These are phyloP conservation scores for Limnanthes douglasii DNA, from an alignment of 345 rosid genomes.

Conservation along the genomic window DNA sequence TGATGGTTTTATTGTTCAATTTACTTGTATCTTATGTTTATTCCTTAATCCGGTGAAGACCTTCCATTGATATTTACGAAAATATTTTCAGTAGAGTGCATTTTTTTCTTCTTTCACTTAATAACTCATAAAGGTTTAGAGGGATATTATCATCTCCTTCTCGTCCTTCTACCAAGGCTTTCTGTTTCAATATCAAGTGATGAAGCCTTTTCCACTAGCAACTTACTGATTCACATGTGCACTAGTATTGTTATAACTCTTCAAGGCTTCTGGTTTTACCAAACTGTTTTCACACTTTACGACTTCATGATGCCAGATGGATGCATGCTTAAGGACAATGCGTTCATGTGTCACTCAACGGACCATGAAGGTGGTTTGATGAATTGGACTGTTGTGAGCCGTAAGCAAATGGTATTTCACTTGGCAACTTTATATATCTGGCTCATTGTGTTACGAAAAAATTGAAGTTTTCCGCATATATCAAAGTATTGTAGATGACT, in stretches of 20 bases:
- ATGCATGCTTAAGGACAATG: constrained; percentile 31
- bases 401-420: too few species aligned
- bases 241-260: constrained; percentile 65
- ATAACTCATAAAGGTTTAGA: constrained; percentile 92
- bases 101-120: constrained; percentile 86
- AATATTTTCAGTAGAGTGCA: constrained; percentile 71
- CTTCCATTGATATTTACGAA: constrained; percentile 57
- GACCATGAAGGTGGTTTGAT: too few species aligned
- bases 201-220: constrained; percentile 62
- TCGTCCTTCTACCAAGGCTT: constrained; percentile 63
- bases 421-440: too few species aligned
- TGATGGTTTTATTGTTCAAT: not conserved
- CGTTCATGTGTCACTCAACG: constrained; percentile 30
- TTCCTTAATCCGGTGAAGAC: constrained; percentile 65
- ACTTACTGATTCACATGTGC: constrained; percentile 67
- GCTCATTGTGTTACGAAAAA: too few species aligned
- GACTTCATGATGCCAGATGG: constrained; percentile 94
- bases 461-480: too few species aligned
- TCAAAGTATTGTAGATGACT: too few species aligned
- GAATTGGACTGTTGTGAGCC: too few species aligned
- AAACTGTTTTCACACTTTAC: constrained; percentile 85
- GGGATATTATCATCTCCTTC: constrained; percentile 88
- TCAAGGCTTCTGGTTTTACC: constrained; percentile 98
- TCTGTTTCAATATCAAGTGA: constrained; percentile 42
- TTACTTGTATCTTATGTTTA: constrained; percentile 21